A percentile compares a stretch with the other conserved stretches of the same genome.
These are phyloP conservation scores for Closterium sp. DNA, from an alignment of 139 green algal genomes.

Conservation along the genomic window DNA sequence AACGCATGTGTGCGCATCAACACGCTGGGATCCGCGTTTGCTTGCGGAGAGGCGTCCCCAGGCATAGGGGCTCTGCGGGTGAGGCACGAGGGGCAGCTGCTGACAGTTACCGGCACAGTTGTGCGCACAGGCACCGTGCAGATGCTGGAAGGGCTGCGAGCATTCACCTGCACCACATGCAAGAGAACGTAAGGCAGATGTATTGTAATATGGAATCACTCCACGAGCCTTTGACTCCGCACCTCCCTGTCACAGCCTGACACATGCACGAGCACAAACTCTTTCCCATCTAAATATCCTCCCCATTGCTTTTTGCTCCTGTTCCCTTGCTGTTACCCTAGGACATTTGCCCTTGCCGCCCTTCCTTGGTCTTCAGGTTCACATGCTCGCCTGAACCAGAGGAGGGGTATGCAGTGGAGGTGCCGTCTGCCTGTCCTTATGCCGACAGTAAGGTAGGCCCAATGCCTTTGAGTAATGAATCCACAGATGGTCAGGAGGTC, in stretches of 20 bases:
- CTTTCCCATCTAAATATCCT: neutral
- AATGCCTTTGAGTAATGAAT: conserved; percentile 42
- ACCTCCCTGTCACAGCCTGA: neutral
- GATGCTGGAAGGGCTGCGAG: conserved; percentile 67
- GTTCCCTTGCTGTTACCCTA: no score
- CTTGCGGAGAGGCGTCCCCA: conserved; percentile 29
- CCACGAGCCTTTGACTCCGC: neutral
- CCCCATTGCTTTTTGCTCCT: neutral
- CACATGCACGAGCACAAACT: neutral
- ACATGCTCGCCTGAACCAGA: neutral
- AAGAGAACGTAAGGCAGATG: conserved; percentile 17
- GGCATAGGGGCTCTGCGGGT: conserved; percentile 51
- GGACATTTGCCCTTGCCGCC: neutral
- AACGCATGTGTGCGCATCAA: conserved; percentile 8
- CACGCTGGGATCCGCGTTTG: conserved; percentile 35
- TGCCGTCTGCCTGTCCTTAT: neutral
- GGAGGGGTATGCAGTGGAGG: neutral
- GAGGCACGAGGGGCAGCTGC: conserved; percentile 61
- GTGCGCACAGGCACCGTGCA: conserved; percentile 68
- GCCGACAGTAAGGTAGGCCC: neutral
- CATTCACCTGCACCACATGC: conserved; percentile 72
- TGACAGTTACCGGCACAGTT: conserved; percentile 74
- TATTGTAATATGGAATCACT: neutral
- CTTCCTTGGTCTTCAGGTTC: neutral
- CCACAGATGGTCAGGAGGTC: neutral